Evolutionary conservation across 768 basidiomycete species (phyloP).

Genomic region (Chiua virens): DNA sequence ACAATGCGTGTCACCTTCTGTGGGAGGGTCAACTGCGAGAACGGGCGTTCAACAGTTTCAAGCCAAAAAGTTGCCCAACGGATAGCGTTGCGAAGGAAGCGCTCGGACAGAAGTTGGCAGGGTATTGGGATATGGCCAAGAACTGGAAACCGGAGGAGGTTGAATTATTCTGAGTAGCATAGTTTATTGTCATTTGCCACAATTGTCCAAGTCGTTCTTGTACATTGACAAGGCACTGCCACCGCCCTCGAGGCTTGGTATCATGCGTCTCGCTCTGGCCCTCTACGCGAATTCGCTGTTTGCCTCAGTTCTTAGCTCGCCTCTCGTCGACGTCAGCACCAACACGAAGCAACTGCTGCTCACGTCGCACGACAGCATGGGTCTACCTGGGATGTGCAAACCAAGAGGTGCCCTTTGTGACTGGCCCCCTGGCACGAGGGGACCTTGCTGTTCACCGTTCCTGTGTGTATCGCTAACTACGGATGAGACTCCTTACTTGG

Average conservation of each 20-base stretch:
- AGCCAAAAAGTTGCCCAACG: constrained; percentile 77
- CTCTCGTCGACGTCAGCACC: neutral
- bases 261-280: constrained; percentile 10
- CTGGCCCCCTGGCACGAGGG: constrained; percentile 14
- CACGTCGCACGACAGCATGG: neutral
- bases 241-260: neutral
- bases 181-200: neutral
- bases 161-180: constrained; percentile 51
- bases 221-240: too few relatives aligned
- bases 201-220: too few relatives aligned
- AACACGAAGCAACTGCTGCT: constrained; percentile 5
- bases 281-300: neutral
- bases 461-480: constrained; percentile 9
- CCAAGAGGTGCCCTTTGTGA: constrained; percentile 2
- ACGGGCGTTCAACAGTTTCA: constrained; percentile 76
- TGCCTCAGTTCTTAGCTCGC: constrained; percentile 1
- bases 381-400: neutral
- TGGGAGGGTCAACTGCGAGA: constrained; percentile 94
- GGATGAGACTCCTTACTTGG: constrained; percentile 4
- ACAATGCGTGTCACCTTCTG: constrained; percentile 86
- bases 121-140: constrained; percentile 95
- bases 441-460: constrained; percentile 9
- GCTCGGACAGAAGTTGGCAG: constrained; percentile 80
- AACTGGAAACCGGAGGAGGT: constrained; percentile 85
- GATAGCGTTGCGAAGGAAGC: constrained; percentile 85